Evolutionary conservation across 2,329 filamentous ascomycete species (phyloP).

Genomic region (Sclerotiophoma versabilis): DNA sequence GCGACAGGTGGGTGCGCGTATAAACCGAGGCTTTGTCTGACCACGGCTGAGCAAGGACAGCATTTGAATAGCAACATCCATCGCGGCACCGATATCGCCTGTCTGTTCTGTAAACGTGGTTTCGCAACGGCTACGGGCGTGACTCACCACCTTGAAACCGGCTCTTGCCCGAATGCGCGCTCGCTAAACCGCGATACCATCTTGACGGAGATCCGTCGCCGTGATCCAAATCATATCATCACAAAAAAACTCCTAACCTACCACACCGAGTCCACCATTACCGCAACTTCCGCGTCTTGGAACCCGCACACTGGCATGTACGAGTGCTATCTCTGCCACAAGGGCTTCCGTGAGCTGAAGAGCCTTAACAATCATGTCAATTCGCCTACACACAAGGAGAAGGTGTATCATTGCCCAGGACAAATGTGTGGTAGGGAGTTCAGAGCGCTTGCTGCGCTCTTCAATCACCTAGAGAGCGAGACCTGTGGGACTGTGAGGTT

Average conservation of each 20-base stretch:
- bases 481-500: conserved; percentile 49
- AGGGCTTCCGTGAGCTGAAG: conserved; percentile 46
- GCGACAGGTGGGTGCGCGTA: conserved; percentile 13
- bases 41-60: conserved; percentile 27
- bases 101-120: conserved; percentile 61
- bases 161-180: conserved; percentile 55
- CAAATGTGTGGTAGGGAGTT: conserved; percentile 51
- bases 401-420: conserved; percentile 56
- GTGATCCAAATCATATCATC: conserved; percentile 50
- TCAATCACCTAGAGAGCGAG: conserved; percentile 58
- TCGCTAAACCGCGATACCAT: conserved; percentile 60
- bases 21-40: background rate
- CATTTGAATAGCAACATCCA: conserved; percentile 64
- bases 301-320: conserved; percentile 58
- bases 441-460: conserved; percentile 49
- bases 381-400: conserved; percentile 60
- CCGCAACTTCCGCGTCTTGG: conserved; percentile 50
- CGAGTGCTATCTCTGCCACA: conserved; percentile 64
- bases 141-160: conserved; percentile 63
- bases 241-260: conserved; percentile 16
- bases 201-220: conserved; percentile 53
- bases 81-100: conserved; percentile 53
- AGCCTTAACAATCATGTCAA: conserved; percentile 62
- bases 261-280: background rate
- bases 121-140: conserved; percentile 63